Evolutionary conservation across 192 early-diverging fungal genomes (phyloP).

Genomic region (Coemansia sp.): DNA sequence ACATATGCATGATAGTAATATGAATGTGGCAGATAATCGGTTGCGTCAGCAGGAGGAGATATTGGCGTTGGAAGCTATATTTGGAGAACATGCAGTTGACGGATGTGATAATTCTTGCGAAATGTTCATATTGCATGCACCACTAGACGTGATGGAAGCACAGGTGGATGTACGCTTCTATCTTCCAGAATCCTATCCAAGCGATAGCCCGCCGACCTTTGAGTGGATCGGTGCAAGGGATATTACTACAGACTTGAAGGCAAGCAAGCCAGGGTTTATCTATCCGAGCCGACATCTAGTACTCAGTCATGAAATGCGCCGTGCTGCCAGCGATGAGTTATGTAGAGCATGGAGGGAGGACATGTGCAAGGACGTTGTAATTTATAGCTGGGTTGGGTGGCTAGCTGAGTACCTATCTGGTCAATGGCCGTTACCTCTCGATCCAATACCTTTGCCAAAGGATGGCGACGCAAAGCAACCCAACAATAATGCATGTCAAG

Average conservation of each 20-base stretch:
- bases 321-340: conserved; percentile 20
- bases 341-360: conserved; percentile 28
- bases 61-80: conserved; percentile 50
- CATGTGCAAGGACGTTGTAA: conserved; percentile 34
- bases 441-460: conserved; percentile 36
- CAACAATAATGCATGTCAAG: too few relatives aligned
- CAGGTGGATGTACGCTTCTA: conserved; percentile 37
- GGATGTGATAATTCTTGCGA: background rate
- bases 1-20: background rate
- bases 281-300: conserved; percentile 26
- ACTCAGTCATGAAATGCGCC: conserved; percentile 26
- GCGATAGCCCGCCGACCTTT: conserved; percentile 35
- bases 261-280: conserved; percentile 16
- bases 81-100: conserved; percentile 38
- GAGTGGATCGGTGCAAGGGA: conserved; percentile 45
- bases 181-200: conserved; percentile 48
- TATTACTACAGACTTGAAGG: background rate
- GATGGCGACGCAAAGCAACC: conserved; percentile 12
- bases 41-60: conserved; percentile 52
- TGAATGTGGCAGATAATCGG: conserved; percentile 37
- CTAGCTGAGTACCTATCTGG: conserved; percentile 32
- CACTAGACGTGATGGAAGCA: conserved; percentile 26
- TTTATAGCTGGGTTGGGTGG: conserved; percentile 51
- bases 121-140: conserved; percentile 33
- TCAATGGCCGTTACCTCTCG: conserved; percentile 37